A percentile compares a stretch with the other conserved stretches of the same genome.
Evolutionary conservation across 2,329 filamentous ascomycete species (phyloP).

Genomic region (Ceratocystis harringtonii): DNA sequence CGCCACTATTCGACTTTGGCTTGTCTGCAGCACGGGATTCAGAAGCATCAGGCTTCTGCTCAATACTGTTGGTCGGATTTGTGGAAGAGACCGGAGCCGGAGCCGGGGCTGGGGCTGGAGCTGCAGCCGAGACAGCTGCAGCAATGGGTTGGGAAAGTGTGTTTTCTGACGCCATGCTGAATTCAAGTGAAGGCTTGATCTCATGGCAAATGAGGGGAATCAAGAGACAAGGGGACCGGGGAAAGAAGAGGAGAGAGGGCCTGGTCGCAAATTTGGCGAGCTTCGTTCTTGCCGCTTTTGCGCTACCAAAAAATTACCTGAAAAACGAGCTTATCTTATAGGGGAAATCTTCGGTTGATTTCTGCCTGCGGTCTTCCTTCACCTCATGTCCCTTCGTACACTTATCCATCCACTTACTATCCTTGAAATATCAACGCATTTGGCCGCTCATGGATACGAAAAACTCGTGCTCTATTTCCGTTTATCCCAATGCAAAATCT

Average conservation of each 20-base stretch:
- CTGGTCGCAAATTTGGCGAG: background rate
- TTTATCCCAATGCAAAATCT: background rate
- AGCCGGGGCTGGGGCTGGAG: background rate
- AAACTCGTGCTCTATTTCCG: background rate
- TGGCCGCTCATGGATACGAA: too few species aligned
- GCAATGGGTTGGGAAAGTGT: slow-evolving; percentile 8
- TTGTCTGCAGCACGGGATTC: slow-evolving; percentile 6
- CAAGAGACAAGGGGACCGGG: slow-evolving; percentile 1
- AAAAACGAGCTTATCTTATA: slow-evolving; percentile 8
- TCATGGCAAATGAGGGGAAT: slow-evolving; percentile 8
- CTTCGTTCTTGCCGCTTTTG: background rate
- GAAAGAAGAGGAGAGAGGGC: background rate
- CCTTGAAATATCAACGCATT: background rate
- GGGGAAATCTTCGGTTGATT: background rate
- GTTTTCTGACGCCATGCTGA: slow-evolving; percentile 16
- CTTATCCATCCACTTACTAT: too few species aligned
- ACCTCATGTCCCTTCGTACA: too few species aligned
- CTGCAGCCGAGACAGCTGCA: background rate
- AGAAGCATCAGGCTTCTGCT: slow-evolving; percentile 7
- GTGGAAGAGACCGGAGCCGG: slow-evolving; percentile 1
- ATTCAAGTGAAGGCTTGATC: slow-evolving; percentile 2
- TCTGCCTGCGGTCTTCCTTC: background rate
- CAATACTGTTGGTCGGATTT: background rate
- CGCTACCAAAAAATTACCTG: slow-evolving; percentile 5
- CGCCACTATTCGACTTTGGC: background rate